These are phyloP conservation scores for Penicillium psychrosexuale DNA, from an alignment of 2,329 filamentous ascomycete species.

Conservation along the genomic window DNA sequence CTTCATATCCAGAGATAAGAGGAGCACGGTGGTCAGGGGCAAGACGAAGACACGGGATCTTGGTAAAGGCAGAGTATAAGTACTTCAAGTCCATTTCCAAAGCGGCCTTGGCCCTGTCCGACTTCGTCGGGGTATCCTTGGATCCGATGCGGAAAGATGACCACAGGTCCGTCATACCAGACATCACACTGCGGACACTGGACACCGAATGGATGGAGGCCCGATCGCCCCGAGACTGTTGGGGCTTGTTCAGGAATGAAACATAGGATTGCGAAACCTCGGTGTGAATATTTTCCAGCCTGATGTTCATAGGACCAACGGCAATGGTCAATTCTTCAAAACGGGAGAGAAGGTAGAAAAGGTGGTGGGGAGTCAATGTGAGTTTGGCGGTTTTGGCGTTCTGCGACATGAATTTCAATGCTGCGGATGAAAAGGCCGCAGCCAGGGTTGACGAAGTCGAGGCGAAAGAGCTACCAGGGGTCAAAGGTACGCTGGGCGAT, in stretches of 20 bases:
- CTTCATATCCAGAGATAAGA: constrained; percentile 88
- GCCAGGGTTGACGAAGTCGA: constrained; percentile 71
- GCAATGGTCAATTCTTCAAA: constrained; percentile 90
- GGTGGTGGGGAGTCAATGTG: constrained; percentile 88
- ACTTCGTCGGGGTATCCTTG: constrained; percentile 74
- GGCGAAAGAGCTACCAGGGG: constrained; percentile 55
- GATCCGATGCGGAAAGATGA: constrained; percentile 79
- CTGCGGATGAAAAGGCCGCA: constrained; percentile 80
- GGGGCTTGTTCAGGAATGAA: constrained; percentile 83
- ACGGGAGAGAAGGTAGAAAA: constrained; percentile 92
- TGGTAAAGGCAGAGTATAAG: constrained; percentile 96
- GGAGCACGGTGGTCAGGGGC: constrained; percentile 90
- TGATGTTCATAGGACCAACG: constrained; percentile 93
- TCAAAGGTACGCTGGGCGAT: constrained; percentile 53
- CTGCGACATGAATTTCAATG: constrained; percentile 79
- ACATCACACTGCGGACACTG: constrained; percentile 95
- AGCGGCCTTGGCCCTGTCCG: constrained; percentile 84
- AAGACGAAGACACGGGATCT: constrained; percentile 86
- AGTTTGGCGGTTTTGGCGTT: constrained; percentile 85
- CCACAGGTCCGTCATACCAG: constrained; percentile 92
- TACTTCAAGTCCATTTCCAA: constrained; percentile 88
- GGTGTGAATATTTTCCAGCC: constrained; percentile 89
- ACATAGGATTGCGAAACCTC: constrained; percentile 86
- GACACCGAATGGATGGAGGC: constrained; percentile 94
- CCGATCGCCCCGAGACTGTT: constrained; percentile 77